These are phyloP conservation scores for Talaromyces nanjingensis DNA, from an alignment of 495 filamentous ascomycete species.

Conservation along the genomic window DNA sequence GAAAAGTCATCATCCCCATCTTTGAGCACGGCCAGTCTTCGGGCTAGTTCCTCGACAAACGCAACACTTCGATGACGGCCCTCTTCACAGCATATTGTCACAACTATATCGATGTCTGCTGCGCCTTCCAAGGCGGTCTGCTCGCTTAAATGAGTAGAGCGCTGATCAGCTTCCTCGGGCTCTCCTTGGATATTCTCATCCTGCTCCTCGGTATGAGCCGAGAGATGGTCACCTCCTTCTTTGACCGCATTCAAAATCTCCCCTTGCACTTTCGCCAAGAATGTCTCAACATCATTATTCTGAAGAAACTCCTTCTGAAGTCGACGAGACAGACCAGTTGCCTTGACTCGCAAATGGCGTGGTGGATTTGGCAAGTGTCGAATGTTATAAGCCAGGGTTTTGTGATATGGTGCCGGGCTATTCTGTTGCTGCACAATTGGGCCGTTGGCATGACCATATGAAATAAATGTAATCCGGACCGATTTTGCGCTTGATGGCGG, in stretches of 20 bases:
- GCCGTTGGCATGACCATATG: neutral
- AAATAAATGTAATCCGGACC: neutral
- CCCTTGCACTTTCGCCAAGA: too few species aligned
- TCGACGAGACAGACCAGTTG: neutral
- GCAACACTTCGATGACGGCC: constrained; percentile 16
- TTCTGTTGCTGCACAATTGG: neutral
- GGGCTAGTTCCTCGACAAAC: constrained; percentile 16
- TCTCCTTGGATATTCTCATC: neutral
- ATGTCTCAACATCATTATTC: too few species aligned
- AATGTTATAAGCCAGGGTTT: neutral
- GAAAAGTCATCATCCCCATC: neutral
- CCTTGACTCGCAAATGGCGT: neutral
- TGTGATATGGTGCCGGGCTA: neutral
- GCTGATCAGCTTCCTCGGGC: neutral
- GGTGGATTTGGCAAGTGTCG: neutral
- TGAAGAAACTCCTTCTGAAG: neutral
- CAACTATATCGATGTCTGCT: neutral
- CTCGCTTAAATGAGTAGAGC: neutral
- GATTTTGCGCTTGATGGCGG: neutral
- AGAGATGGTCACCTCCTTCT: too few species aligned
- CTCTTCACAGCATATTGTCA: constrained; percentile 17
- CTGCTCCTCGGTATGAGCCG: neutral
- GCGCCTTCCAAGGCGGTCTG: neutral
- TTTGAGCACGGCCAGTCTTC: neutral
- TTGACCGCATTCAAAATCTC: too few species aligned